Evolutionary conservation across 495 filamentous ascomycete species (phyloP), one percentile per base, ranked within the genome.

Genomic region (Aspergillus kassunensis): DNA sequence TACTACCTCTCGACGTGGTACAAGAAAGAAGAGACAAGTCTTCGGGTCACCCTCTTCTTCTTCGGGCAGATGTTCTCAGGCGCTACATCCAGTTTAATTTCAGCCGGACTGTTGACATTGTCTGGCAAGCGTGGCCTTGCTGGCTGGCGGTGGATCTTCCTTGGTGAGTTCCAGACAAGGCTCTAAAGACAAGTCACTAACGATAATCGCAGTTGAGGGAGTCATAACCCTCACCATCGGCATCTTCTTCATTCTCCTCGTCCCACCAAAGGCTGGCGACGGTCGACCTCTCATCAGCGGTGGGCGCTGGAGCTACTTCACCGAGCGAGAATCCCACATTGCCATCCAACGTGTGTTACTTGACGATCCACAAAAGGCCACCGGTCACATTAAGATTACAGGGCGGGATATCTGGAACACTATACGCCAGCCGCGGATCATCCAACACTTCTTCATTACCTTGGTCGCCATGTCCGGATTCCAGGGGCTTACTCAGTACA

Each of bases 81-180:
- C 19, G 80, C 79, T 0, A 75, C 73, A 0, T 75, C 75, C 1
- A 76, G 73, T 37, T 62, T 83, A 24, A 73, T 84, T 46, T 79
- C 72, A 1, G 73, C 72, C 18, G 78, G 71, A 9, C 62, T 75
- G n/a, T 66, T 82, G 10, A 66, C 71, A 31, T 71, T 86, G 53
- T 56, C 71, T 24, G 80, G 81, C 2, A 58, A 71, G 12, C 49
- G 59, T 42, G 77, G 76, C 0, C 53, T 81, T 5, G 60, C 69
- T 3, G 82, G 83, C 0, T 86, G 83, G 83, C 73, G 76, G 48
- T 86, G 83, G 83, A 70, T 86, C 4, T 84, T 85, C 61, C 58
- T 81, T 5, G 54, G 74, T 75, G 63, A 24, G 66, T 61, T 2
- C n/a, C n/a, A n/a, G n/a, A n/a, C n/a, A n/a, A n/a, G n/a, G n/a